Evolutionary conservation across 202 grass and related monocot genomes (phyloP).

Genomic region (Zoysia matrella): DNA sequence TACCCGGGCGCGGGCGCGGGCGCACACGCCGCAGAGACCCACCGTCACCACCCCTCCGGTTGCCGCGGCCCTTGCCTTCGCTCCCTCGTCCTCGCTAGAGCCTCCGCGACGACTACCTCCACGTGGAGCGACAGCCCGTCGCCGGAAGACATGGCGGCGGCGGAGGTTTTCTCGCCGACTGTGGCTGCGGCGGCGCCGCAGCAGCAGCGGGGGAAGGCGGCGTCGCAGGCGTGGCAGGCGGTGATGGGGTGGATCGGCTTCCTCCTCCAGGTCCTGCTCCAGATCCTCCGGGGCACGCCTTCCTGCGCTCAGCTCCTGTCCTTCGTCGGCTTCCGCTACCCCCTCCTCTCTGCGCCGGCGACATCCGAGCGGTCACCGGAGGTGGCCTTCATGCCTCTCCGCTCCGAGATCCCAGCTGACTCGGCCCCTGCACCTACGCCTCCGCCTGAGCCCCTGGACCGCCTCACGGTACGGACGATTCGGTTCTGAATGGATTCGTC

Average conservation of each 20-base stretch:
- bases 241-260: constrained; percentile 82
- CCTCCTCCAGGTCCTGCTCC: constrained; percentile 77
- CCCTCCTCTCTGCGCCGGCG: constrained; percentile 58
- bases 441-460: constrained; percentile 49
- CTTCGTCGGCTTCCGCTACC: constrained; percentile 85
- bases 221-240: constrained; percentile 72
- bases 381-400: constrained; percentile 73
- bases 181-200: constrained; percentile 53
- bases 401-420: constrained; percentile 63
- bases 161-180: constrained; percentile 73
- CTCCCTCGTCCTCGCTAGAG: not conserved
- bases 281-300: constrained; percentile 91
- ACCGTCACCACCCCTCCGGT: constrained; percentile 43
- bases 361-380: constrained; percentile 47
- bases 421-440: constrained; percentile 35
- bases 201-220: constrained; percentile 60
- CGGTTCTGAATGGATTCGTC: constrained; percentile 33
- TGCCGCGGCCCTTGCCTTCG: constrained; percentile 28
- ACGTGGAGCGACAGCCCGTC: constrained; percentile 19
- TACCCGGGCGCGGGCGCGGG: not conserved
- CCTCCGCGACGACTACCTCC: constrained; percentile 8
- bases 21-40: constrained; percentile 15
- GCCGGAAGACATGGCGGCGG: constrained; percentile 45
- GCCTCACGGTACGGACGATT: constrained; percentile 79
- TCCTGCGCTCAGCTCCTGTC: constrained; percentile 87